Base-by-base conservation (phyloP, 148 eudicot genomes). In the Cornus kousa region DNA sequence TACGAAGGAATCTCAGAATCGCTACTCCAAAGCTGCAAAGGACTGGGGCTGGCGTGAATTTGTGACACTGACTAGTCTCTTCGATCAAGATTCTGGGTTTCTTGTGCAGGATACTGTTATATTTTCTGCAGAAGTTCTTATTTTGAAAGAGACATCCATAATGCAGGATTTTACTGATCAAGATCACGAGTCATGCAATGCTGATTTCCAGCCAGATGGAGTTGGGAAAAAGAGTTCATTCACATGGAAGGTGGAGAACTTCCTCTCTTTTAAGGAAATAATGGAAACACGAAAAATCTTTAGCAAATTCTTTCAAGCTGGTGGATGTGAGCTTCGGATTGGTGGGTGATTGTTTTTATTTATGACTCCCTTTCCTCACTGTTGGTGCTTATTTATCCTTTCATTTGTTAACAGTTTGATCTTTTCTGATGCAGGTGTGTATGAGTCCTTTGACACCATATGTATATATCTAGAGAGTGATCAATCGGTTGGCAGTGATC, bases 1-100 rank as follows among this genome's bases (percentile, higher is more conserved):
- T 71, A 87, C 90, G 32, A 96, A 96, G 86, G 99, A 96, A 87
- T 96, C 99, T 62, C 99, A 96, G 85, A 96, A 96, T 72, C 98
- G 99, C 62, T 96, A 96, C 89, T 96, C 99, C 48, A 96, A 96
- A 88, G 90, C 99, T 79, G 99, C 99, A 72, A 96, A 93, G 83
- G 99, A 96, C 81, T 96, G 99, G 99, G 99, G 99, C 39, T 96
- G 99, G 99, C 97, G 99, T 72, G 99, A 96, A 85, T 96, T 93
- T 85, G 95, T 96, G 81, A 96, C 99, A 16, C 95, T 96, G 57
- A 96, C 99, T 48, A 93, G 95, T 85, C 90, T 96, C 65, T 96
- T 96, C 86, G 97, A 92, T 87, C 99, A 96, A 86, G 99, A 96
- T 88, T 93, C 97, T 60, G 99, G 99, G 69, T 96, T 91, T 86